Evolutionary conservation across 495 filamentous ascomycete species (phyloP).

Genomic region (Xeromyces bisporus): DNA sequence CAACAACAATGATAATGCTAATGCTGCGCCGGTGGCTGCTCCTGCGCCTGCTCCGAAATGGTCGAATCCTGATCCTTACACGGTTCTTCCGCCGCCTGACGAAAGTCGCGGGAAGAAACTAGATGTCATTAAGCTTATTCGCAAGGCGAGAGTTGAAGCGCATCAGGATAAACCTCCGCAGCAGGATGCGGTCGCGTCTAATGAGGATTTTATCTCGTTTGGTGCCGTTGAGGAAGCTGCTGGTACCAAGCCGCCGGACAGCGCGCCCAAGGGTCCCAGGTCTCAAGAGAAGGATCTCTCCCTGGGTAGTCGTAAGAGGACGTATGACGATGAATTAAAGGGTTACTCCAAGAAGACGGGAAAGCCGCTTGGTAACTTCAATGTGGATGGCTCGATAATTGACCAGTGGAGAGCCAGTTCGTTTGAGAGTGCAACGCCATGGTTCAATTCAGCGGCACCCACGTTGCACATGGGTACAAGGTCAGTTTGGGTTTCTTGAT

Average conservation of each 20-base stretch:
- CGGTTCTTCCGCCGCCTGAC: slow-evolving; percentile 56
- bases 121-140: slow-evolving; percentile 73
- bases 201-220: slow-evolving; percentile 74
- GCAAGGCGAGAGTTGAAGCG: slow-evolving; percentile 52
- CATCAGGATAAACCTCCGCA: slow-evolving; percentile 18
- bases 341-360: slow-evolving; percentile 22
- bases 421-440: slow-evolving; percentile 39
- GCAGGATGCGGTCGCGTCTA: slow-evolving; percentile 38
- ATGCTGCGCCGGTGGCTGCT: slow-evolving; percentile 21
- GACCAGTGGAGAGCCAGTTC: slow-evolving; percentile 37
- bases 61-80: slow-evolving; percentile 92
- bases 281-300: slow-evolving; percentile 15
- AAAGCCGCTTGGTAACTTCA: slow-evolving; percentile 27
- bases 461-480: slow-evolving; percentile 17
- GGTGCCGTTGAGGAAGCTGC: slow-evolving; percentile 36
- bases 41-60: slow-evolving; percentile 39
- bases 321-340: slow-evolving; percentile 50
- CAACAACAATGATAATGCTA: too few species aligned
- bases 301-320: slow-evolving; percentile 48
- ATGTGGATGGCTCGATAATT: slow-evolving; percentile 30
- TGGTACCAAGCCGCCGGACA: slow-evolving; percentile 14
- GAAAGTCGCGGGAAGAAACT: slow-evolving; percentile 48
- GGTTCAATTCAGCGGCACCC: slow-evolving; percentile 26
- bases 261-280: slow-evolving; percentile 20
- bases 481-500: slow-evolving; percentile 8